These are phyloP conservation scores for Hypoxylon sp. DNA, from an alignment of 2,329 filamentous ascomycete genomes.

Conservation along the genomic window DNA sequence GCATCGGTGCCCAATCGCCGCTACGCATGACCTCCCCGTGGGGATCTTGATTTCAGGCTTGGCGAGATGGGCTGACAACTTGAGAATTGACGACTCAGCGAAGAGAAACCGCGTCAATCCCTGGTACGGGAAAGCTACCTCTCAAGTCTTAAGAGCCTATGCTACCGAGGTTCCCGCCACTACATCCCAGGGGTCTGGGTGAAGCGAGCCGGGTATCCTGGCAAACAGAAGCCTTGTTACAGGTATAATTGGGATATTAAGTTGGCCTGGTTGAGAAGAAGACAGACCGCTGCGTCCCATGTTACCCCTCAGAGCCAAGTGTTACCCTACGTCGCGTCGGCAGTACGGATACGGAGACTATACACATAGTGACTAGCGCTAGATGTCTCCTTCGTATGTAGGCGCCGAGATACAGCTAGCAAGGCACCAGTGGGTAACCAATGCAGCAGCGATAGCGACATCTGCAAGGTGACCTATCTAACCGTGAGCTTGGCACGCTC, in stretches of 20 bases:
- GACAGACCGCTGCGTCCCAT: conserved; percentile 15
- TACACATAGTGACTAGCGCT: conserved; percentile 12
- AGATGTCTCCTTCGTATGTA: conserved; percentile 18
- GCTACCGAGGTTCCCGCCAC: conserved; percentile 13
- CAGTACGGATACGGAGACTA: conserved; percentile 32
- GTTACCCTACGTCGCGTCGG: conserved; percentile 24
- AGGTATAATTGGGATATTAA: conserved; percentile 23
- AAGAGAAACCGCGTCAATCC: conserved; percentile 4
- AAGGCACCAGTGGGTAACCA: neutral
- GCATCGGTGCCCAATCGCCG: conserved; percentile 22
- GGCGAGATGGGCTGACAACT: conserved; percentile 27
- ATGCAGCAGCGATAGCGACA: conserved; percentile 8
- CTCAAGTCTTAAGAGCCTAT: conserved; percentile 11
- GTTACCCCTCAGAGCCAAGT: conserved; percentile 20
- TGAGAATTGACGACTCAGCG: conserved; percentile 15
- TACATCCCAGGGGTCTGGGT: conserved; percentile 32
- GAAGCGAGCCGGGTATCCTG: conserved; percentile 19
- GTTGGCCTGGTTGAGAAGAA: conserved; percentile 4
- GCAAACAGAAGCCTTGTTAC: conserved; percentile 4
- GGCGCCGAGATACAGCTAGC: conserved; percentile 21
- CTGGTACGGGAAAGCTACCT: conserved; percentile 12
- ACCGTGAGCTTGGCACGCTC: conserved; percentile 25
- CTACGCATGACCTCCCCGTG: conserved; percentile 30
- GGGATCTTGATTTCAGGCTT: conserved; percentile 35
- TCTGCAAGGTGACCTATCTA: conserved; percentile 35